Evolutionary conservation across 805 yeast species (phyloP), one percentile per base, ranked within the genome.

Genomic region (Wickerhamomyces bovis): DNA sequence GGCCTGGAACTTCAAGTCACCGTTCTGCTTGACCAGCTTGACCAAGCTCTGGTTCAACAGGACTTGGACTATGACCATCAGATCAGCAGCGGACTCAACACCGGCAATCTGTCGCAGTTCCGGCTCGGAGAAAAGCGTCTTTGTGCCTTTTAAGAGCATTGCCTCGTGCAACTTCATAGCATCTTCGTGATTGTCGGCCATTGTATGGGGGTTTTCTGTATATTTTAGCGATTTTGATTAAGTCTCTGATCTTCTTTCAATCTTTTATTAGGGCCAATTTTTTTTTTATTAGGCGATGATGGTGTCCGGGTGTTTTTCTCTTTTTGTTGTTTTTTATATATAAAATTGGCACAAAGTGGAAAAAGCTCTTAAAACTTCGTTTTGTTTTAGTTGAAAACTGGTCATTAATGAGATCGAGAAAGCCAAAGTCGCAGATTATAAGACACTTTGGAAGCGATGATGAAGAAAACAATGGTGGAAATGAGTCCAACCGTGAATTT

Each of bases 1-100:
- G 1, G 90, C 89, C 61, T 85, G 86, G 67, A 89, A 94, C 60
- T 76, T 75, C 50, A 84, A 72, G 50, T 72, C 85, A 49, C 77
- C 84, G 47, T 83, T 83, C 51, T 74, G 79, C 56, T 81, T 85
- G 22, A 83, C 74, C 49, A 88, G 68, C 62, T 86, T 85, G 44
- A 89, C 73, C 49, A 87, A 69, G 53, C 83, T 82, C 49, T 72
- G 72, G 57, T 77, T 71, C 46, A 78, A 59, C 38, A 80, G 64
- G 47, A 75, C 77, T 58, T 81, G 84, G 1, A 77, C 73, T 38
- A 75, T 55, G 8, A 61, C 58, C 69, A 78, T 69, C 39, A 78
- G 57, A 44, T 76, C 78, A 6, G 41, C 58, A 43, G 43, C 65
- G 64, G 47, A 77, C 69, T 25, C 71, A 51, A 41, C 73, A 60